phyloP scores from a whole-genome alignment of 2,329 filamentous ascomycete genomes.

The Elsinoe fawcettii region DNA sequence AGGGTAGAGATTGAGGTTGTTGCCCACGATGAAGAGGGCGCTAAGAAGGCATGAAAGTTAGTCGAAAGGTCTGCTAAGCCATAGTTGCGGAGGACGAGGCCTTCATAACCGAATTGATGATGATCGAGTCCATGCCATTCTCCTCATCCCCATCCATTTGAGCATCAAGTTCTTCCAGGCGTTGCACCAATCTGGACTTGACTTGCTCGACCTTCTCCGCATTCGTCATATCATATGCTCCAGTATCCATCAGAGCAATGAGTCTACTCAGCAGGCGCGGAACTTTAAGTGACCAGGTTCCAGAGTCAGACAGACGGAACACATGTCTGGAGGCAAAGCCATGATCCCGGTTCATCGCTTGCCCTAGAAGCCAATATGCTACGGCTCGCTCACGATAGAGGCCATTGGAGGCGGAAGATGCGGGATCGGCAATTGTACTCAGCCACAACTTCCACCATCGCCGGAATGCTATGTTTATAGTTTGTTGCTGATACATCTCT shows the following conservation, averaged over 20 bases:
- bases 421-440: not conserved
- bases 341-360: not conserved
- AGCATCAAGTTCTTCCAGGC: not conserved
- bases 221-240: not conserved
- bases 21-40: not conserved
- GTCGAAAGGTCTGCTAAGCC: no score
- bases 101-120: not conserved
- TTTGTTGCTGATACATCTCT: not conserved
- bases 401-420: not conserved
- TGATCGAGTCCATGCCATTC: not conserved
- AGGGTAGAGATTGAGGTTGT: constrained; percentile 51
- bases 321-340: not conserved
- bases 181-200: not conserved
- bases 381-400: not conserved
- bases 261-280: not conserved
- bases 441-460: not conserved
- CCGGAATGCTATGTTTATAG: not conserved
- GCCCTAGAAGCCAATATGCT: not conserved
- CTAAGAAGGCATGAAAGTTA: no score
- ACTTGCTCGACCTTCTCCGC: not conserved
- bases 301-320: not conserved
- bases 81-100: not conserved
- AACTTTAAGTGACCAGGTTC: not conserved
- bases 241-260: not conserved
- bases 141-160: not conserved